Evolutionary conservation across 2,329 filamentous ascomycete genomes (phyloP).

Genomic region (Fonsecaea multimorphosa): DNA sequence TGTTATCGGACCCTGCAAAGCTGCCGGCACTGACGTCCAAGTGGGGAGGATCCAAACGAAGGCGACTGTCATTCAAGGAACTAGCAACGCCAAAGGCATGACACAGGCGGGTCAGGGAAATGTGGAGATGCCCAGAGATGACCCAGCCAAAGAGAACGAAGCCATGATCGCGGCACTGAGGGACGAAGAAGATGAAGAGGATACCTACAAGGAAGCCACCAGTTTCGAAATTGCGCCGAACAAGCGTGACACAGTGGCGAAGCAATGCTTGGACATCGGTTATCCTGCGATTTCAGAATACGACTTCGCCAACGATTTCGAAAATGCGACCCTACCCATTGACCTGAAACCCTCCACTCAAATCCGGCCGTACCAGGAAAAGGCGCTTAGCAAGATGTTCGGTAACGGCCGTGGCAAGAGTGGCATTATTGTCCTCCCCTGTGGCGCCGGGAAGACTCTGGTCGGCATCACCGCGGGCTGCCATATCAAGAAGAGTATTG

Average conservation of each 20-base stretch:
- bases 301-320: constrained; percentile 89
- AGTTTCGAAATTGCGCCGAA: constrained; percentile 88
- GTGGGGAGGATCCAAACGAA: constrained; percentile 85
- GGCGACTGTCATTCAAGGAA: constrained; percentile 89
- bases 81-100: constrained; percentile 87
- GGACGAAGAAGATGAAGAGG: constrained; percentile 80
- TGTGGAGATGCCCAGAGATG: constrained; percentile 38
- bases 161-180: constrained; percentile 66
- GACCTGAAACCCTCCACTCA: constrained; percentile 87
- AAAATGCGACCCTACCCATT: constrained; percentile 90
- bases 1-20: constrained; percentile 78
- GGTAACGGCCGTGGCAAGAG: constrained; percentile 96
- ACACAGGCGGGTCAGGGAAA: constrained; percentile 68
- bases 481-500: constrained; percentile 94
- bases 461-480: constrained; percentile 98
- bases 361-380: constrained; percentile 94
- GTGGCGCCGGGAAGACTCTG: constrained; percentile 94
- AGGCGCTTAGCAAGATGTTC: constrained; percentile 98
- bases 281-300: constrained; percentile 95
- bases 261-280: constrained; percentile 83
- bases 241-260: constrained; percentile 84
- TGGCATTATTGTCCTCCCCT: constrained; percentile 95
- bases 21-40: constrained; percentile 75
- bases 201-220: constrained; percentile 85
- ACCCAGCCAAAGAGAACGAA: constrained; percentile 33